These are phyloP conservation scores for Dionaea muscipula DNA, from an alignment of 179 eudicot species.

Conservation along the genomic window DNA sequence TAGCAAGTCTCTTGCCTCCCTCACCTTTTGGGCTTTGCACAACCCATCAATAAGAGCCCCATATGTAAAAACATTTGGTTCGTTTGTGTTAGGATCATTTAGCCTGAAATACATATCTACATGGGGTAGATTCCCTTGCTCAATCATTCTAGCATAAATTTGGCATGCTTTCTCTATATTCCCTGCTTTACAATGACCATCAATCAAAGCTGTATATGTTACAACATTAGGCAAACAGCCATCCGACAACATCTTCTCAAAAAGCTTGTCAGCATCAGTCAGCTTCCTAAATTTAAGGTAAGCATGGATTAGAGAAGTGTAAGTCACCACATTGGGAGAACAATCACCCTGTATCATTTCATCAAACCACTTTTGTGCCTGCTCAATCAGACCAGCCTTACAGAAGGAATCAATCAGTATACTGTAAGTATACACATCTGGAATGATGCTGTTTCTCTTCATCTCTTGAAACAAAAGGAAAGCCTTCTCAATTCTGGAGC, in stretches of 20 bases:
- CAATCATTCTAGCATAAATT: slow-evolving; percentile 75
- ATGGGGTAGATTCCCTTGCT: slow-evolving; percentile 30
- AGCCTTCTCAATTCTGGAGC: slow-evolving; percentile 60
- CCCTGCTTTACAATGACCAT: slow-evolving; percentile 80
- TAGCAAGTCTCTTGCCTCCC: slow-evolving; percentile 52
- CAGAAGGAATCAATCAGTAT: slow-evolving; percentile 74
- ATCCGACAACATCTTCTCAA: slow-evolving; percentile 53
- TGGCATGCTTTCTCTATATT: slow-evolving; percentile 61
- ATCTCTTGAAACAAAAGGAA: slow-evolving; percentile 63
- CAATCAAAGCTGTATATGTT: slow-evolving; percentile 73
- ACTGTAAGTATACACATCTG: slow-evolving; percentile 86
- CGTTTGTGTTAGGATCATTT: slow-evolving; percentile 17
- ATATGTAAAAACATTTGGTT: slow-evolving; percentile 73
- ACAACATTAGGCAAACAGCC: slow-evolving; percentile 66
- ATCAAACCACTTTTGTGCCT: slow-evolving; percentile 71
- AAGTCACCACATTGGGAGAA: slow-evolving; percentile 80
- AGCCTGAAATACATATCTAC: slow-evolving; percentile 54
- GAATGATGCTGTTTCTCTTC: slow-evolving; percentile 54
- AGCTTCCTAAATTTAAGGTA: slow-evolving; percentile 56
- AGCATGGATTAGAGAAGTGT: slow-evolving; percentile 74
- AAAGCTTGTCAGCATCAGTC: slow-evolving; percentile 52
- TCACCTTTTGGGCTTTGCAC: slow-evolving; percentile 75
- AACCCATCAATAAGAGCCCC: slow-evolving; percentile 85
- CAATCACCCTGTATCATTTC: slow-evolving; percentile 65
- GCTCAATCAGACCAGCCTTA: slow-evolving; percentile 76